Base-by-base conservation (phyloP, 2,329 filamentous ascomycete species). In the Trichophyton equinum region DNA sequence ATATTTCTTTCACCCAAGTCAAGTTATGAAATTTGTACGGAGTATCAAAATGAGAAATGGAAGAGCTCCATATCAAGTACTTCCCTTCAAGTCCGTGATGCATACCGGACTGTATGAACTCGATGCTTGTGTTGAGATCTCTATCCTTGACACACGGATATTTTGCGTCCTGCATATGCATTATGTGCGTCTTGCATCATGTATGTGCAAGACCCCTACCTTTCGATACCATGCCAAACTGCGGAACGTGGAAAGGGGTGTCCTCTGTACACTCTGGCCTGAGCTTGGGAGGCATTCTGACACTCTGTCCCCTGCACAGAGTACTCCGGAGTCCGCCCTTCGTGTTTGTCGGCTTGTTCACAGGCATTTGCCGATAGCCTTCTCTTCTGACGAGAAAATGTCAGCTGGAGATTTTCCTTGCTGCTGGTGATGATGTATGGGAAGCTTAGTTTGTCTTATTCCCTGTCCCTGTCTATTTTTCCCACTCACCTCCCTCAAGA, bases 161-260 rank as follows among this genome's bases (percentile, higher is more conserved):
- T 27, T 22, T 53, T 22, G 49, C 49, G 33, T 53, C 49, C 6
- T 53, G 49, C 49, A 53, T 53, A 53, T 53, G 49, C 49, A 53
- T 53, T 53, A 53, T 53, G 47, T 53, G 27, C 27, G 49, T 53
- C 25, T 53, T 53, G 49, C 49, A 53, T 53, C 27, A 53, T 53
- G 49, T 53, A 30, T 15, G 49, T 53, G 22, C 49, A 33, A 15
- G 18, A 33, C 22, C 49, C 27, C 13, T 33, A 27, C 27, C 49
- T 15, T 25, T 53, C 49, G 22, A 15, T 13, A 18, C 49, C 49
- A 53, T 53, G 49, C 49, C 49, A 53, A 27, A 53, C 49, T 22
- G n/a, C 49, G 22, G 20, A 33, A 33, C 47, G 22, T 53, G 47
- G 47, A 53, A 53, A n/a, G 47, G 20, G 47, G 27, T 11, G 27